Evolutionary conservation across 345 rosid genomes (phyloP).

Genomic region (Firmiana major): DNA sequence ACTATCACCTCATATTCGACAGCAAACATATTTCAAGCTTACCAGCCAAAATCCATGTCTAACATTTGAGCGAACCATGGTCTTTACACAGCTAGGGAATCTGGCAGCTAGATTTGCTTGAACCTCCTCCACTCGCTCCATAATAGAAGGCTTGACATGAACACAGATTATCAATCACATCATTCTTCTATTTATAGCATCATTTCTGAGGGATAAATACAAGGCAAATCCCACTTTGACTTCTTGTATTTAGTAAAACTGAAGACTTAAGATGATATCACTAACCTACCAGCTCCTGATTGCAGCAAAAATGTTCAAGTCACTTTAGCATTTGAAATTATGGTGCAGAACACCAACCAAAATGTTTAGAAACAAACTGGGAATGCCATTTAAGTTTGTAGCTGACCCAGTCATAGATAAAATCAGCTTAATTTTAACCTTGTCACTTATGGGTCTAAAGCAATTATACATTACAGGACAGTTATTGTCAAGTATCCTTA

Average conservation of each 20-base stretch:
- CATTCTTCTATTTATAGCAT: slow-evolving; percentile 26
- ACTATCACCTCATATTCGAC: not conserved
- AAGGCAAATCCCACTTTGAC: not conserved
- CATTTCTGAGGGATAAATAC: not conserved
- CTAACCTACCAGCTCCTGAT: not conserved
- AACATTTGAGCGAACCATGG: slow-evolving; percentile 62
- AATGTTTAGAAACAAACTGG: not conserved
- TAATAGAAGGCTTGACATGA: slow-evolving; percentile 26
- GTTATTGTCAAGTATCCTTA: not conserved
- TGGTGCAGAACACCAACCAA: not conserved
- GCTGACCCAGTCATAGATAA: not conserved
- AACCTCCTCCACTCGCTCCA: slow-evolving; percentile 44
- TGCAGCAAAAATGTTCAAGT: not conserved
- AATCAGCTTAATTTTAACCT: not conserved
- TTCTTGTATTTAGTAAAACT: not conserved
- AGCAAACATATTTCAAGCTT: not conserved
- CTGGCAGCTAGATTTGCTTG: slow-evolving; percentile 45
- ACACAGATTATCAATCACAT: slow-evolving; percentile 11
- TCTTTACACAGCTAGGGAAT: slow-evolving; percentile 52
- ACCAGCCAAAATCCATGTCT: slow-evolving; percentile 68
- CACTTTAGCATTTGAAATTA: not conserved
- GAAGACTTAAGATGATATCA: not conserved
- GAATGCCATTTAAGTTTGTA: not conserved
- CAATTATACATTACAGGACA: not conserved
- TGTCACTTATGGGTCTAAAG: not conserved